Conservation (phyloP, 2,329 filamentous ascomycete genomes). For the Moelleriella libera region DNA sequence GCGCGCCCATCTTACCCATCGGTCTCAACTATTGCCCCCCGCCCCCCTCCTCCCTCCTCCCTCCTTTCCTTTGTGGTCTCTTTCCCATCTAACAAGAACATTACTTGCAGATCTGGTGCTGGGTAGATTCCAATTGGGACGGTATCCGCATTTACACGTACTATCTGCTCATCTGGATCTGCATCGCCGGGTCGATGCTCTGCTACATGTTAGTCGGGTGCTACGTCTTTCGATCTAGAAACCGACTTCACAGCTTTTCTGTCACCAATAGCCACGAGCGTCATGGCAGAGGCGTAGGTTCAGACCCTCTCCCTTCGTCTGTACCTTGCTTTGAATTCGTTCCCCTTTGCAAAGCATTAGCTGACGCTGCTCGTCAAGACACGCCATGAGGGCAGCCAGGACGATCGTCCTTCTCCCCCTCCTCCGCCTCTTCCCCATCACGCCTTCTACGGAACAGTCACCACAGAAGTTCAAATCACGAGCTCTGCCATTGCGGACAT, state of each 20-base stretch:
- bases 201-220: slow-evolving; percentile 45
- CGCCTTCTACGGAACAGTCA: slow-evolving; percentile 34
- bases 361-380: no score
- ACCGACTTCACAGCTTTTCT: slow-evolving; percentile 38
- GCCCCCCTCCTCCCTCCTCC: no score
- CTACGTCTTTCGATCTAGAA: slow-evolving; percentile 44
- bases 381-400: no score
- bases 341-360: no score
- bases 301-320: no score
- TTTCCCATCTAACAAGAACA: neutral
- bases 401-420: no score
- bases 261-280: slow-evolving; percentile 16
- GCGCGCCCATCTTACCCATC: slow-evolving; percentile 1
- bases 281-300: slow-evolving; percentile 8
- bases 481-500: slow-evolving; percentile 12
- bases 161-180: slow-evolving; percentile 47
- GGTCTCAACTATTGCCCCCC: no score
- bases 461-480: slow-evolving; percentile 35
- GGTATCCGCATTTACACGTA: slow-evolving; percentile 45
- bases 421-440: slow-evolving; percentile 3
- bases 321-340: no score
- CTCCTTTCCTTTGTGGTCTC: neutral
- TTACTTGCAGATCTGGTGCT: slow-evolving; percentile 41
- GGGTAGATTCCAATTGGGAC: slow-evolving; percentile 41
- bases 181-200: slow-evolving; percentile 37